Evolutionary conservation across 2,329 filamentous ascomycete genomes (phyloP).

Genomic region (Plectosphaerella cucumerina): DNA sequence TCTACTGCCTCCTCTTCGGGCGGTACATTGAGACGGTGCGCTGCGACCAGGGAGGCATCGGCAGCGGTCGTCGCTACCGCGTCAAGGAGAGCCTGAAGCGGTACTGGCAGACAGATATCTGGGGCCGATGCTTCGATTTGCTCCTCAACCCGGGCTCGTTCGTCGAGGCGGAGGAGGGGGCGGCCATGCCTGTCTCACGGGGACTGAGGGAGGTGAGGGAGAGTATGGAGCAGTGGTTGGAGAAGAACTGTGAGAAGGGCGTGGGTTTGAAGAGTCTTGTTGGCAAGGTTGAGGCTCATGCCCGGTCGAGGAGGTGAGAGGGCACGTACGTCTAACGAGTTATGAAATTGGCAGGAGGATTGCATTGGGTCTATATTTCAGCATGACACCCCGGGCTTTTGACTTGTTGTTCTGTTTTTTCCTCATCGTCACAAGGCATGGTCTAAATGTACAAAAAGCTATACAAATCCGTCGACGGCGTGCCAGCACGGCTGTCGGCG

Average conservation of each 20-base stretch:
- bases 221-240: conserved; percentile 81
- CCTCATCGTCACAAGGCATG: not conserved
- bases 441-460: not conserved
- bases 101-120: conserved; percentile 96
- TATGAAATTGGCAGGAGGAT: not conserved
- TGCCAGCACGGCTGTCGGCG: not conserved
- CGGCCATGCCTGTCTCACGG: conserved; percentile 67
- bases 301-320: conserved; percentile 26
- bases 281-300: conserved; percentile 54
- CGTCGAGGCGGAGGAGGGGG: conserved; percentile 59
- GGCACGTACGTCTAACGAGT: not conserved
- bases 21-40: conserved; percentile 84
- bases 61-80: conserved; percentile 66
- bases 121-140: conserved; percentile 77
- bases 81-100: conserved; percentile 82
- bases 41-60: conserved; percentile 49
- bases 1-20: conserved; percentile 88
- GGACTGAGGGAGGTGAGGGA: conserved; percentile 67
- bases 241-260: conserved; percentile 77
- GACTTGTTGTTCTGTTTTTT: too few species aligned
- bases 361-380: not conserved
- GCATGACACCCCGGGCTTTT: not conserved
- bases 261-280: conserved; percentile 67
- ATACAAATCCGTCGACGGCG: not conserved
- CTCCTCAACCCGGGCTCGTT: conserved; percentile 76